Conservation (phyloP, 495 filamentous ascomycete genomes). For the Tuber borchii region DNA sequence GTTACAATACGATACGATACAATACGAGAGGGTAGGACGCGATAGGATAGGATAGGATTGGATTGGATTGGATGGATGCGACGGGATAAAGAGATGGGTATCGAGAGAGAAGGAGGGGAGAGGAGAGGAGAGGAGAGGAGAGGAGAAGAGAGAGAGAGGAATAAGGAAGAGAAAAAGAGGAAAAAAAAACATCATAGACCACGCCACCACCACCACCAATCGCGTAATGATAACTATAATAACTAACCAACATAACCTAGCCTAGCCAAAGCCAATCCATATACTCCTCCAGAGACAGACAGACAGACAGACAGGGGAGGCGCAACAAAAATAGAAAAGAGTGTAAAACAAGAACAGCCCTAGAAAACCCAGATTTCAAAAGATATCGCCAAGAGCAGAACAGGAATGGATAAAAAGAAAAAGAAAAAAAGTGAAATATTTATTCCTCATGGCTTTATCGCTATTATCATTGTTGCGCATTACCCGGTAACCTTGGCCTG, state of each 20-base stretch:
- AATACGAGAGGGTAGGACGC: neutral
- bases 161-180: neutral
- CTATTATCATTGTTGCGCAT: neutral
- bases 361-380: constrained; percentile 5
- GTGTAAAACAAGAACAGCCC: constrained; percentile 12
- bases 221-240: neutral
- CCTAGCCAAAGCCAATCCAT: neutral
- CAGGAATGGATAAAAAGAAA: neutral
- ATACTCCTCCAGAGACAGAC: neutral
- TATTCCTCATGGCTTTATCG: constrained; percentile 13
- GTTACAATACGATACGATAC: neutral
- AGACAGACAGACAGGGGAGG: neutral
- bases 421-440: constrained; percentile 16
- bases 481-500: constrained; percentile 32
- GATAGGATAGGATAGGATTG: neutral
- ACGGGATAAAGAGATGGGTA: neutral
- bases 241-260: neutral
- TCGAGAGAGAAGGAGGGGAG: neutral
- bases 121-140: neutral
- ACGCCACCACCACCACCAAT: neutral
- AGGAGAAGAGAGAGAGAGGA: neutral
- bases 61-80: neutral
- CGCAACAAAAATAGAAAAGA: constrained; percentile 10
- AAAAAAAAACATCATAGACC: neutral
- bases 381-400: neutral